Evolutionary conservation across 2,329 filamentous ascomycete species (phyloP).

Genomic region (Clarireedia sp.): DNA sequence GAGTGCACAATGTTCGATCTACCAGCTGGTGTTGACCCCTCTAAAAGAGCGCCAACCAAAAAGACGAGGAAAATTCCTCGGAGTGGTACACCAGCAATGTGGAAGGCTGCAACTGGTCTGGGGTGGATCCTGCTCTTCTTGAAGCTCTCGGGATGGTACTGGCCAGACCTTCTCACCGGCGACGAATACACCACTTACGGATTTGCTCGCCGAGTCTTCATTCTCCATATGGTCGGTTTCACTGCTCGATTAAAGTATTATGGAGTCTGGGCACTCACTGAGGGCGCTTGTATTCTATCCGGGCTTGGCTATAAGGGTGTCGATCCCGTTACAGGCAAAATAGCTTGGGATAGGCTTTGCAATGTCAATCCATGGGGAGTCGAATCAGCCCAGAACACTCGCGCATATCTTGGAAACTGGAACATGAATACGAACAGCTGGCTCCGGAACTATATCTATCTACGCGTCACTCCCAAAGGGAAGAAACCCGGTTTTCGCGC

Average conservation of each 20-base stretch:
- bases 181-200: slow-evolving; percentile 58
- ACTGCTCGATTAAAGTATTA: slow-evolving; percentile 89
- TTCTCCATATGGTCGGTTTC: slow-evolving; percentile 76
- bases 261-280: slow-evolving; percentile 86
- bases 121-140: slow-evolving; percentile 76
- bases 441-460: slow-evolving; percentile 91
- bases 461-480: slow-evolving; percentile 88
- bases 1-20: slow-evolving; percentile 92
- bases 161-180: slow-evolving; percentile 53
- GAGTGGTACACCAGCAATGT: slow-evolving; percentile 74
- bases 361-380: slow-evolving; percentile 84
- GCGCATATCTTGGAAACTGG: slow-evolving; percentile 85
- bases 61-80: slow-evolving; percentile 90
- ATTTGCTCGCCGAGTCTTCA: slow-evolving; percentile 66
- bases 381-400: slow-evolving; percentile 87
- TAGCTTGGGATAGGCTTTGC: slow-evolving; percentile 81
- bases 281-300: slow-evolving; percentile 88
- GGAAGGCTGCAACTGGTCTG: slow-evolving; percentile 67
- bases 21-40: slow-evolving; percentile 70
- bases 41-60: slow-evolving; percentile 75
- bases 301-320: slow-evolving; percentile 93
- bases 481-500: slow-evolving; percentile 96
- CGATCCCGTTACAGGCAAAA: slow-evolving; percentile 73
- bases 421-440: slow-evolving; percentile 99
- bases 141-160: slow-evolving; percentile 61